phyloP scores from a whole-genome alignment of 106 monocot species.

The Allium fistulosum region DNA sequence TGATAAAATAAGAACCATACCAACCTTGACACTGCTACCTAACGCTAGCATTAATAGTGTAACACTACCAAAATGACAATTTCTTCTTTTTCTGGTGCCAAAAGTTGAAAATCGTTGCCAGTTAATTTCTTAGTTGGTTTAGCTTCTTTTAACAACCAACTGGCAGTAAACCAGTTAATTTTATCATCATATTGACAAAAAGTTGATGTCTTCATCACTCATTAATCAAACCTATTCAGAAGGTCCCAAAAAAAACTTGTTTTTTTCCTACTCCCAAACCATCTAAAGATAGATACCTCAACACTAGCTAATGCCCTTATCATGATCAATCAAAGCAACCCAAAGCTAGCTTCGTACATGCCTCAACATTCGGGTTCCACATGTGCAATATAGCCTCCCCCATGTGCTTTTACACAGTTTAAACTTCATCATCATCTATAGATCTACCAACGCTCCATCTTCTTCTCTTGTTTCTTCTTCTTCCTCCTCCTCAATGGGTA shows the following conservation, averaged over 20 bases:
- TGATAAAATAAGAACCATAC: too few relatives aligned
- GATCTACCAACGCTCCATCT: background rate
- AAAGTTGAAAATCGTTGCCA: background rate
- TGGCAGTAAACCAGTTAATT: background rate
- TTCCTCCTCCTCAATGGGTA: background rate
- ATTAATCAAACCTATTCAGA: too few relatives aligned
- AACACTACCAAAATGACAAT: too few relatives aligned
- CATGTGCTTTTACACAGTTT: background rate
- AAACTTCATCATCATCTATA: background rate
- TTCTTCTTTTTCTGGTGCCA: background rate
- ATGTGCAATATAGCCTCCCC: background rate
- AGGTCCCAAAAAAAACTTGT: background rate
- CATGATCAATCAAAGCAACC: too few relatives aligned
- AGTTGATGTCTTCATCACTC: background rate
- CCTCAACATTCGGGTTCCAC: background rate
- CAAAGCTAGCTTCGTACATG: too few relatives aligned
- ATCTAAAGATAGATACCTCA: too few relatives aligned
- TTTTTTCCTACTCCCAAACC: background rate
- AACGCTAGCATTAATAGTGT: too few relatives aligned
- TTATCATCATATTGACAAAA: background rate
- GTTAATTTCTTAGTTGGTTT: constrained; percentile 4
- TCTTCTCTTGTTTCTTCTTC: background rate
- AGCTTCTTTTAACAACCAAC: constrained; percentile 12
- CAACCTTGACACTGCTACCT: too few relatives aligned
- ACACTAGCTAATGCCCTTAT: too few relatives aligned